These are phyloP conservation scores for Paraurostyla sp. DNA, from an alignment of 73 alveolate genomes.

Conservation along the genomic window DNA sequence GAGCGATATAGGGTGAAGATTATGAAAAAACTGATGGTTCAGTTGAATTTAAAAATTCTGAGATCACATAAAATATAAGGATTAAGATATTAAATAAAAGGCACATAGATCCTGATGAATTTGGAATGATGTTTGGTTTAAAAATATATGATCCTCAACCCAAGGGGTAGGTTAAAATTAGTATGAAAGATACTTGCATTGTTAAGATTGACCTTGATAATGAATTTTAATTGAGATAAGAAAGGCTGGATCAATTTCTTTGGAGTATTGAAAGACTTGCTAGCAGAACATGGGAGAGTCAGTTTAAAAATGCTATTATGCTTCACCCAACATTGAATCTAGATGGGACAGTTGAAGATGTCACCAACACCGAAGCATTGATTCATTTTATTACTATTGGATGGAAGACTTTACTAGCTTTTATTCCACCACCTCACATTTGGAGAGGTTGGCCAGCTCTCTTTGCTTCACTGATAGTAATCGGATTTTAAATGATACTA, in stretches of 20 bases:
- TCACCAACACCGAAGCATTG: slow-evolving; percentile 55
- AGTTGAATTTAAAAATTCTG: slow-evolving; percentile 63
- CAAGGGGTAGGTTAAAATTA: slow-evolving; percentile 57
- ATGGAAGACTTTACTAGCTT: slow-evolving; percentile 68
- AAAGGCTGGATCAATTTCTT: slow-evolving; percentile 52
- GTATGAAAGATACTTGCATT: slow-evolving; percentile 71
- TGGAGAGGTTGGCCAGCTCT: slow-evolving; percentile 82
- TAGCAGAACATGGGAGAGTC: slow-evolving; percentile 52
- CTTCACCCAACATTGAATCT: slow-evolving; percentile 65
- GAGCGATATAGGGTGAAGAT: slow-evolving; percentile 50
- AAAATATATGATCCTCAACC: slow-evolving; percentile 73
- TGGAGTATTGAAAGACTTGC: slow-evolving; percentile 48
- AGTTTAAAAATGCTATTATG: slow-evolving; percentile 73
- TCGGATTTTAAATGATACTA: slow-evolving; percentile 71
- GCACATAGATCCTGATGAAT: background rate
- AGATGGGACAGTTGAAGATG: slow-evolving; percentile 71
- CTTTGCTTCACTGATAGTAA: slow-evolving; percentile 63
- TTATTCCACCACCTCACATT: slow-evolving; percentile 70
- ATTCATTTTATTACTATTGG: slow-evolving; percentile 65
- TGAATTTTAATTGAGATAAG: slow-evolving; percentile 52
- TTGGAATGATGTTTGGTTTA: slow-evolving; percentile 45
- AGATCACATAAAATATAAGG: slow-evolving; percentile 37
- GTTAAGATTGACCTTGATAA: slow-evolving; percentile 61
- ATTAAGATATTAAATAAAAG: slow-evolving; percentile 54
- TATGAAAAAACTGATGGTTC: slow-evolving; percentile 49